Conservation (phyloP, 176 grass and related monocot genomes). For the Canna indica region DNA sequence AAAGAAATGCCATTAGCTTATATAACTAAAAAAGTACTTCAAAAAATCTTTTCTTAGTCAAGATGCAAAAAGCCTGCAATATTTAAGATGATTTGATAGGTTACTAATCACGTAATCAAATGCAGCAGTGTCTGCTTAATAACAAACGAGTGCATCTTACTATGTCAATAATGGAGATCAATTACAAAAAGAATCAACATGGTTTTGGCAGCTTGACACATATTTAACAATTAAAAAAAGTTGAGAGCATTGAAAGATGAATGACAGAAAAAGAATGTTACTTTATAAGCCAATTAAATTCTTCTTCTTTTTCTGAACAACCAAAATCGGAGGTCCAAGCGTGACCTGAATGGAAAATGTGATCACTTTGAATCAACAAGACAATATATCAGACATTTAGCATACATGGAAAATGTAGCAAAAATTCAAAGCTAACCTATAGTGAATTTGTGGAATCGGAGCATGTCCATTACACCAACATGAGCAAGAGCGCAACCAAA, state of each 20-base stretch:
- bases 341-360: constrained; percentile 38
- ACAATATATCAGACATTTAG: neutral
- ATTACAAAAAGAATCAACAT: neutral
- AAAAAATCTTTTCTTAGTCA: no score
- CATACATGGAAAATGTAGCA: constrained; percentile 5
- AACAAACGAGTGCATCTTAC: no score
- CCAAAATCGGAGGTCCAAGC: constrained; percentile 96
- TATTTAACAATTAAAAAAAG: neutral
- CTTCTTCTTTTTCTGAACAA: constrained; percentile 73
- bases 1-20: no score
- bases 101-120: no score
- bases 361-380: constrained; percentile 9
- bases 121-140: no score
- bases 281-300: constrained; percentile 87
- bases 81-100: no score
- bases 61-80: no score
- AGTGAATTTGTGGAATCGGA: constrained; percentile 96
- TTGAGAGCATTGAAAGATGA: neutral
- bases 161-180: no score
- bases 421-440: constrained; percentile 36
- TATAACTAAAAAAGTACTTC: no score
- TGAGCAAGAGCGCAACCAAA: constrained; percentile 89
- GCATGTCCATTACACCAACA: constrained; percentile 98
- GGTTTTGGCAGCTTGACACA: neutral
- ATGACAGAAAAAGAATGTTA: constrained; percentile 23